phyloP scores from a whole-genome alignment of 352 stramenopile genomes.

The Stephanocyclus meneghinianus region DNA sequence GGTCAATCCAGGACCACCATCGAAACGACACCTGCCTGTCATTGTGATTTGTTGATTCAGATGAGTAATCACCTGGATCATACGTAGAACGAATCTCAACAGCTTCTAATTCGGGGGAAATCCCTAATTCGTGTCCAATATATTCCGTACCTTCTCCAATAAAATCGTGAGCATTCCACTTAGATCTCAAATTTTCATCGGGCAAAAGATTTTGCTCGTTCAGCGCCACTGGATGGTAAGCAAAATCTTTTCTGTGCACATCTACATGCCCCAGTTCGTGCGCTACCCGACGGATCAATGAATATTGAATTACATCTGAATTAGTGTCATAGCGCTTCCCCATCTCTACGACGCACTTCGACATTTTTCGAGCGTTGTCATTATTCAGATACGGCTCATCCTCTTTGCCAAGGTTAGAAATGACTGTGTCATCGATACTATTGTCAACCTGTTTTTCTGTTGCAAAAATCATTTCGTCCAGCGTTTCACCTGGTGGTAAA shows the following conservation, averaged over 20 bases:
- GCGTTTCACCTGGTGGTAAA: conserved; percentile 7
- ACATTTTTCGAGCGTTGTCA: background rate
- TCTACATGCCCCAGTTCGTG: conserved; percentile 58
- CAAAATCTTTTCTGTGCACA: conserved; percentile 68
- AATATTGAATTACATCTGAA: conserved; percentile 47
- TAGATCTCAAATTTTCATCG: background rate
- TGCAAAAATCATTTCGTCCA: background rate
- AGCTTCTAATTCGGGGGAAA: conserved; percentile 3
- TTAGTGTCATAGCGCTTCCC: conserved; percentile 35
- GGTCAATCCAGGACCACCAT: conserved; percentile 66
- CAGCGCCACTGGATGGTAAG: conserved; percentile 60
- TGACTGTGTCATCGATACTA: background rate
- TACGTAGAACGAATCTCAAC: conserved; percentile 14
- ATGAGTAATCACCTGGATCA: conserved; percentile 1
- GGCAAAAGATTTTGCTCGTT: conserved; percentile 5
- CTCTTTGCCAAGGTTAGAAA: background rate
- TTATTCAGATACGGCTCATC: background rate
- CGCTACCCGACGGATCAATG: conserved; percentile 53
- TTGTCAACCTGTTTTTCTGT: background rate
- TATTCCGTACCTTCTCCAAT: background rate
- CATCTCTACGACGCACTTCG: conserved; percentile 34
- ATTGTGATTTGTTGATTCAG: background rate
- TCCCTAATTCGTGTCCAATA: conserved; percentile 19
- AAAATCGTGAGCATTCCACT: background rate
- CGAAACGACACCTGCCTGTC: conserved; percentile 38